Conservation (phyloP, 257 asterid genomes). For the Solanum arcanum region DNA sequence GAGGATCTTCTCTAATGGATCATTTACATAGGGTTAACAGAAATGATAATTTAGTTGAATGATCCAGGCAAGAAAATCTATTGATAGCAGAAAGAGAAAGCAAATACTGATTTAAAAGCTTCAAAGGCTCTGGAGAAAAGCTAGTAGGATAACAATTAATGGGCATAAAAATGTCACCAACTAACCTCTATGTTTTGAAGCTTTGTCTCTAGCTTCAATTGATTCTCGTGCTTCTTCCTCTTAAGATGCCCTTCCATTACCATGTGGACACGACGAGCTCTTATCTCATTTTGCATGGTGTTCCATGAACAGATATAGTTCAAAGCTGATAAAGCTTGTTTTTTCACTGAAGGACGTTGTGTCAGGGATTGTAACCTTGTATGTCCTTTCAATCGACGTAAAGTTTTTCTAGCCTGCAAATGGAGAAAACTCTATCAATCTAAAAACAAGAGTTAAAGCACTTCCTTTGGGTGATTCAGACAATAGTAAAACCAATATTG, state of each 20-base stretch:
- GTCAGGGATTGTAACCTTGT: conserved; percentile 45
- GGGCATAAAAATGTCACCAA: not conserved
- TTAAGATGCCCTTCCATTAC: conserved; percentile 61
- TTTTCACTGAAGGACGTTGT: conserved; percentile 41
- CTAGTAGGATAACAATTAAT: not conserved
- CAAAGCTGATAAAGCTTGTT: conserved; percentile 67
- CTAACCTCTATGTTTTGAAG: conserved; percentile 82
- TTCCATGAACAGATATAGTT: conserved; percentile 66
- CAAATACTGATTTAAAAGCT: not conserved
- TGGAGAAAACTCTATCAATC: not conserved
- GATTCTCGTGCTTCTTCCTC: conserved; percentile 74
- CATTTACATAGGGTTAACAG: not conserved
- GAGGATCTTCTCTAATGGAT: not conserved
- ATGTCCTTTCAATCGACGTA: conserved; percentile 44
- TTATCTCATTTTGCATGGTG: conserved; percentile 58
- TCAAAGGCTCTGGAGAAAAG: not conserved
- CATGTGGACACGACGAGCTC: conserved; percentile 63
- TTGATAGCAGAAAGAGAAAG: not conserved
- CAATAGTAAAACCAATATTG: not conserved
- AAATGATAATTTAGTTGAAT: not conserved
- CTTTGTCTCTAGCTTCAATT: conserved; percentile 75
- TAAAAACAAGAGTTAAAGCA: not conserved
- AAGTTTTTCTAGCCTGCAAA: conserved; percentile 57
- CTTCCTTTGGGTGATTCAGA: not conserved
- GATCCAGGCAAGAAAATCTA: not conserved